Percentiles rank a stretch among this genome's conserved stretches.
These are phyloP conservation scores for Xylaria sp. DNA, from an alignment of 2,329 filamentous ascomycete species.

Conservation along the genomic window DNA sequence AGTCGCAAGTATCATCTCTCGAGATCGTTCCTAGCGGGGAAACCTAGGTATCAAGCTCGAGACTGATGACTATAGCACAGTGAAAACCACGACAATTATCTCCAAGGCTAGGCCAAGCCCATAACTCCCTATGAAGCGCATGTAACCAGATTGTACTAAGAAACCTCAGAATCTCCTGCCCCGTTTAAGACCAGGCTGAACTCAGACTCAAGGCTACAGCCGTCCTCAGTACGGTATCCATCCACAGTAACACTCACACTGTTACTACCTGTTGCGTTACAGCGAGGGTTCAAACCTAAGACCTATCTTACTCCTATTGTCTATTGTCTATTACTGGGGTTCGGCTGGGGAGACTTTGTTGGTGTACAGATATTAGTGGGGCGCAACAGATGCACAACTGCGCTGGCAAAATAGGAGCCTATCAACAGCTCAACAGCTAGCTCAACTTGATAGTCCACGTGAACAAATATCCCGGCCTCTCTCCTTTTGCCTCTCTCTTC, in stretches of 20 bases:
- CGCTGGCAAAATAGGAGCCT: slow-evolving; percentile 31
- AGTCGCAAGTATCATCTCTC: background rate
- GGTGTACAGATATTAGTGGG: slow-evolving; percentile 16
- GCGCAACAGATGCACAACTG: slow-evolving; percentile 27
- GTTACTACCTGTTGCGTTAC: background rate
- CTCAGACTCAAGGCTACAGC: background rate
- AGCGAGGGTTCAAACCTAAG: background rate
- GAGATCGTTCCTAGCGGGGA: background rate
- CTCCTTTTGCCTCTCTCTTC: background rate
- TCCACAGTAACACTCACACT: background rate
- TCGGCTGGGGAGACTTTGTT: background rate
- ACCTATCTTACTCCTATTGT: background rate
- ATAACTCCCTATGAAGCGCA: background rate
- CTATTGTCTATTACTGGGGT: background rate
- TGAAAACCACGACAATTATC: background rate
- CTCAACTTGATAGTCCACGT: background rate
- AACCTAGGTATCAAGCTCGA: background rate
- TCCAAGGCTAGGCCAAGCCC: background rate
- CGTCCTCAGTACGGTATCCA: background rate
- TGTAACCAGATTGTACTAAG: background rate
- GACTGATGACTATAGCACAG: background rate
- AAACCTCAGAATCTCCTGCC: background rate
- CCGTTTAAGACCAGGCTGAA: slow-evolving; percentile 5
- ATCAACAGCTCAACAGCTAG: slow-evolving; percentile 15
- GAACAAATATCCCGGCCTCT: background rate